These are phyloP conservation scores for Mucor circinelloides DNA, from an alignment of 371 early-diverging fungal genomes.

Conservation along the genomic window DNA sequence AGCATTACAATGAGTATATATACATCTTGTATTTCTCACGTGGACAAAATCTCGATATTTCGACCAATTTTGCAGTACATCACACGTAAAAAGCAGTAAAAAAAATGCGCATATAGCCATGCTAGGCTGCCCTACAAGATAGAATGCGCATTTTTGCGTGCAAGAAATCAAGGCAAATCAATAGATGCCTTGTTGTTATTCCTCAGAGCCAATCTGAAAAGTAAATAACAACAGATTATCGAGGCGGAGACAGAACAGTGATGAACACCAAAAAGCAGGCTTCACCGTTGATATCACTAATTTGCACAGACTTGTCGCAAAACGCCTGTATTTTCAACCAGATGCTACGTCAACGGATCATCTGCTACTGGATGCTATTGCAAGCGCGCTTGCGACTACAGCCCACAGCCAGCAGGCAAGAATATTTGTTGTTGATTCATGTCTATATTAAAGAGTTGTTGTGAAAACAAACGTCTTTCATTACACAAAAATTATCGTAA, in stretches of 20 bases:
- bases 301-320: not conserved
- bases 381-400: not conserved
- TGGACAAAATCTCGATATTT: not conserved
- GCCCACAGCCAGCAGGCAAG: not conserved
- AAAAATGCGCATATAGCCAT: not conserved
- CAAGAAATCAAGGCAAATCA: not conserved
- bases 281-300: not conserved
- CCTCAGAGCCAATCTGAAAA: not conserved
- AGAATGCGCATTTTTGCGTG: not conserved
- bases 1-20: conserved; percentile 11
- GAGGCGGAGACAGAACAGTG: not conserved
- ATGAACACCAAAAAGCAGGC: not conserved
- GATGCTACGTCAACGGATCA: not conserved
- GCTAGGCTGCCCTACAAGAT: not conserved
- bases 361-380: not conserved
- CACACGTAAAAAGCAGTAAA: not conserved
- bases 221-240: not conserved
- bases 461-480: not conserved
- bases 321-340: not conserved
- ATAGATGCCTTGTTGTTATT: not conserved
- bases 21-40: not conserved
- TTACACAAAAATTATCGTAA: not conserved
- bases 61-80: not conserved
- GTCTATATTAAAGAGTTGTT: not conserved
- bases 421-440: not conserved